phyloP scores from a whole-genome alignment of 495 filamentous ascomycete genomes.

The Penicillium turbatum region DNA sequence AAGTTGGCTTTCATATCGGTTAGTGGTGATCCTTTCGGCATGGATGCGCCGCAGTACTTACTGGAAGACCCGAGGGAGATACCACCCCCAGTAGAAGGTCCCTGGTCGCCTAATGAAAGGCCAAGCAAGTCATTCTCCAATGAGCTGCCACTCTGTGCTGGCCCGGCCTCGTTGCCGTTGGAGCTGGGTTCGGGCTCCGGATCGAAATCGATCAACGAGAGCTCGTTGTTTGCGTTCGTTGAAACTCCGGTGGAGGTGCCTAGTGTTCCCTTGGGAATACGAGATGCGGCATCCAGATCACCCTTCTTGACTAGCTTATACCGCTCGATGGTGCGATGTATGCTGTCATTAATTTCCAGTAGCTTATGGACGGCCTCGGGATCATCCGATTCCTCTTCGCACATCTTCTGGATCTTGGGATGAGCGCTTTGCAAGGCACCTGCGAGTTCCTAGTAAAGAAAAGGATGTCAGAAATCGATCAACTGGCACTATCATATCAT shows the following conservation, averaged over 20 bases:
- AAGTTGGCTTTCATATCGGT: conserved; percentile 18
- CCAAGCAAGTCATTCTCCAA: conserved; percentile 66
- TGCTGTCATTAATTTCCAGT: conserved; percentile 96
- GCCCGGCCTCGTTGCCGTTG: conserved; percentile 44
- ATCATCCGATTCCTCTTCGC: conserved; percentile 96
- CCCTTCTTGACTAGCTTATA: conserved; percentile 94
- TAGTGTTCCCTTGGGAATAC: conserved; percentile 77
- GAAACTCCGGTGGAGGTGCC: conserved; percentile 65
- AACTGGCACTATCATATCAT: not conserved
- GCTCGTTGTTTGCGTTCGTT: conserved; percentile 74
- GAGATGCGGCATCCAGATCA: conserved; percentile 81
- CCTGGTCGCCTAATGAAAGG: conserved; percentile 58
- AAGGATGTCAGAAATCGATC: conserved; percentile 3
- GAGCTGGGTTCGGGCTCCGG: conserved; percentile 55
- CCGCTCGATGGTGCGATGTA: conserved; percentile 91
- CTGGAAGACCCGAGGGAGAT: conserved; percentile 78
- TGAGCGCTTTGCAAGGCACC: conserved; percentile 88
- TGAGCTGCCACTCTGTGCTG: conserved; percentile 36
- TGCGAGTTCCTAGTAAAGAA: conserved; percentile 66
- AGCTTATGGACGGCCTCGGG: conserved; percentile 92
- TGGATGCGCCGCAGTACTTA: conserved; percentile 50
- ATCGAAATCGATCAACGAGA: conserved; percentile 91
- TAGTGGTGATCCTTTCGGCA: conserved; percentile 18
- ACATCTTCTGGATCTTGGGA: conserved; percentile 98
- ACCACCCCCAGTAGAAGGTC: conserved; percentile 68